Evolutionary conservation across 768 basidiomycete species (phyloP), one percentile per base, ranked within the genome.

Genomic region (Mycena metata): DNA sequence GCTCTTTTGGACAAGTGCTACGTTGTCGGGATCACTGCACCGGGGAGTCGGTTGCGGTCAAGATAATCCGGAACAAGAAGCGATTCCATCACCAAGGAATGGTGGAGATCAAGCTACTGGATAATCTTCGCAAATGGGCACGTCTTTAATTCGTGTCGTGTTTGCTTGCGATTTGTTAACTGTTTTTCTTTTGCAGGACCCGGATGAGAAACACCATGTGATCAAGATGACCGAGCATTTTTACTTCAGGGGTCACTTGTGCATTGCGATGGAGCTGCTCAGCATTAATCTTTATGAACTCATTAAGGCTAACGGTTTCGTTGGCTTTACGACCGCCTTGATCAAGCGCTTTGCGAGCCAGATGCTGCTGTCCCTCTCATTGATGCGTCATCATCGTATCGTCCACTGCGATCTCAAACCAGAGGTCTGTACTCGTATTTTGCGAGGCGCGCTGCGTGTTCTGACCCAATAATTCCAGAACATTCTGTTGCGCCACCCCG

Each of bases 1-100:
- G 98, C 45, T 98, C 97, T 10, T 99, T 99, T 73, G 98, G 98
- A 19, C 98, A 99, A 77, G 98, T 99, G 16, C 80, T 98, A 21
- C 92, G 94, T 76, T 98, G 97, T 79, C 91, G 97, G 46, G 98
- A 99, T 80, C 95, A 99, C 77, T 90, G 89, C 75, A 96, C 96
- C 15, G 98, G 98, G 12, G 89, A 94, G 74, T 96, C 95, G n/a
- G 95, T 99, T 12, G 98, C 98, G 19, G 91, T 99, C 83, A 99
- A 99, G 86, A 99, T 99, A 69, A 99, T 99, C 74, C 90, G 98
- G 45, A 99, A 99, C 84, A 99, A 98, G 86, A 98, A 99, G 80
- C 88, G 98, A 54, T 99, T 99, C 84, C 96, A 99, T 78, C 95
- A 97, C 74, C 98, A 99, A 79, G 98, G 97, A 0, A 79, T 99